Conservation (phyloP, 1,284 basidiomycete species). For the Ganoderma sinense region DNA sequence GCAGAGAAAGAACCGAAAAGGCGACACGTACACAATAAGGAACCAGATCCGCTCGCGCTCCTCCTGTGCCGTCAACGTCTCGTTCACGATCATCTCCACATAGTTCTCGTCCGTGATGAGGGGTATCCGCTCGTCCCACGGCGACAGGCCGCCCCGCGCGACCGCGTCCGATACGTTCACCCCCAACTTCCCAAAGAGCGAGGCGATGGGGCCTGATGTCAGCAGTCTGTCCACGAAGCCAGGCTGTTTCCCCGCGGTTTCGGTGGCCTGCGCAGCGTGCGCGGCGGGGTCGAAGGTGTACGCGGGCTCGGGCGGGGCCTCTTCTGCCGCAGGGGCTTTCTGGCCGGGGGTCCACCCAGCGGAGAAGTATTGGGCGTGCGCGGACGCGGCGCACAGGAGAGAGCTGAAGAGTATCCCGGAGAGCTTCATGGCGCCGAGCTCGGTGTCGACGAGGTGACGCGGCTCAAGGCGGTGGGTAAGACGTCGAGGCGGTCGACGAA, state of each 20-base stretch:
- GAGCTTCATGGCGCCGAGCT: slow-evolving; percentile 56
- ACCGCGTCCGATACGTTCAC: slow-evolving; percentile 72
- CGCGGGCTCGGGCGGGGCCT: slow-evolving; percentile 25
- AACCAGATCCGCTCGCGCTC: slow-evolving; percentile 78
- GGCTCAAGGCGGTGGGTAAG: background rate
- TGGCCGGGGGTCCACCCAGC: slow-evolving; percentile 81
- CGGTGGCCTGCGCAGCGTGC: slow-evolving; percentile 13
- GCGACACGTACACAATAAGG: slow-evolving; percentile 66
- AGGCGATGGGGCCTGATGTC: slow-evolving; percentile 56
- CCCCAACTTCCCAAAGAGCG: slow-evolving; percentile 62
- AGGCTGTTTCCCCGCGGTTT: slow-evolving; percentile 14
- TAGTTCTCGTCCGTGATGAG: slow-evolving; percentile 82
- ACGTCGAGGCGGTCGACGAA: background rate
- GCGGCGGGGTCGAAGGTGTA: slow-evolving; percentile 33
- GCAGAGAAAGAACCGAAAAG: background rate
- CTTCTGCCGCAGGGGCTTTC: slow-evolving; percentile 44
- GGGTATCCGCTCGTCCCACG: slow-evolving; percentile 77
- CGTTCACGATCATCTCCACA: slow-evolving; percentile 70
- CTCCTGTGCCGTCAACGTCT: slow-evolving; percentile 60
- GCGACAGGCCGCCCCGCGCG: slow-evolving; percentile 47
- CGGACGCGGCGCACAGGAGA: slow-evolving; percentile 46
- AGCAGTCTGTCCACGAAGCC: slow-evolving; percentile 51
- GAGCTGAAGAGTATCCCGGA: slow-evolving; percentile 44
- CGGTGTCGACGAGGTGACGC: slow-evolving; percentile 8
- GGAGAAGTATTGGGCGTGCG: slow-evolving; percentile 75